These are phyloP conservation scores for Citrus sinensis DNA, from an alignment of 345 rosid genomes.

Conservation along the genomic window DVS_A1.0 CM039165.1:38717001-38717500, in stretches of 20 bases:
- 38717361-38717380: constrained; percentile 44
- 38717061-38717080: not conserved
- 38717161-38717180: not conserved
- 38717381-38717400: constrained; percentile 25
- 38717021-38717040: not conserved
- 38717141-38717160: not conserved
- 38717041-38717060: not conserved
- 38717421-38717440: constrained; percentile 42
- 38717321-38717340: no score
- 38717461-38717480: not conserved
- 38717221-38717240: no score
- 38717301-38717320: no score
- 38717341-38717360: no score
- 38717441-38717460: constrained; percentile 24
- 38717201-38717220: no score
- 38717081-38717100: not conserved
- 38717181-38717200: not conserved
- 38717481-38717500: not conserved
- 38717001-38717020: not conserved
- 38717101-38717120: not conserved
- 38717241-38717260: no score
- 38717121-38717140: not conserved
- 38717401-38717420: constrained; percentile 42
- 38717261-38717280: no score
- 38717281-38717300: no score